Base-by-base conservation (phyloP, 1,139 yeast genomes). In the Pichia cactophila region DNA sequence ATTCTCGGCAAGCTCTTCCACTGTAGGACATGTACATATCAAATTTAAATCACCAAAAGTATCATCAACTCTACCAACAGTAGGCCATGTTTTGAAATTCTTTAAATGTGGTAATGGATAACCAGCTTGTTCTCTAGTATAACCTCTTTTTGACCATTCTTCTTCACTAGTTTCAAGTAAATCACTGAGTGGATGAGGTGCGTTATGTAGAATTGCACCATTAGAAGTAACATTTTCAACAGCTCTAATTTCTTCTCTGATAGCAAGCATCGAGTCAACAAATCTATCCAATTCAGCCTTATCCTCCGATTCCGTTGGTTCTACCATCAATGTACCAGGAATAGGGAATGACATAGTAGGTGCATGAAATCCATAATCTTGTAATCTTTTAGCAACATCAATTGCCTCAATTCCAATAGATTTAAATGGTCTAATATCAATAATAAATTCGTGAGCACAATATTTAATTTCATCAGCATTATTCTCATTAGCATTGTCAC, bases 321-420 rank as follows among this genome's bases (percentile, higher is more conserved):
- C 98, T 57, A 92, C 83, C 98, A 92, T 92, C 59, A 92, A 76
- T 4, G 98, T 92, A 54, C 95, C 95, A 12, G 97, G 90, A 48
- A 92, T 96, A 26, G 98, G 98, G 86, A 94, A 92, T 1, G 97
- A 92, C 88, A 92, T 83, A 45, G 98, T 92, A 58, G 98, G 98
- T 0, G 97, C 97, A 68, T 92, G 98, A 82, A 92, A 92, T 1
- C 97, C 97, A 65, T 90, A 92, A 70, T 92, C 98, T 69, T 92
- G 97, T 54, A 92, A 77, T 68, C 98, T 81, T 73, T 92, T 92
- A 53, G 98, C 97, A 53, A 92, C 83, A 66, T 92, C 98, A 61
- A 90, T 88, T 28, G 97, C 97, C 68, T 92, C 97, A 51, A 92
- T 73, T 23, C 96, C 96, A 47, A 80, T 64, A 3, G 77, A 69